A percentile compares a stretch with the other conserved stretches of the same genome.
Conservation (phyloP, 1,284 basidiomycete species). For the Porodaedalea pini region DNA sequence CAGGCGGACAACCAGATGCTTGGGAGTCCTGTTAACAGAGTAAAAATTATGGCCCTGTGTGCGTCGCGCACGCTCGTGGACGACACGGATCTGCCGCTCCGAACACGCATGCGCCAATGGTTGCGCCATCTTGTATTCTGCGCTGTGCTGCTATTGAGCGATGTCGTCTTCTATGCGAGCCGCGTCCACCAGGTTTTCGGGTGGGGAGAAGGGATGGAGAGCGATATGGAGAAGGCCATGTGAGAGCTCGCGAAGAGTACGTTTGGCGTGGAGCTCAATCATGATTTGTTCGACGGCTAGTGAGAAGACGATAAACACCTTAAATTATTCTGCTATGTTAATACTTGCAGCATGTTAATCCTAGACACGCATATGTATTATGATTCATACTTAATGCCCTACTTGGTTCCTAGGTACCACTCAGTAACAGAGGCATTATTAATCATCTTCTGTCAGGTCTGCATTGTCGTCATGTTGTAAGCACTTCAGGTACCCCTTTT, state of each 20-base stretch:
- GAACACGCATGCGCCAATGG: conserved; percentile 44
- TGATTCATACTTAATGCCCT: too few relatives aligned
- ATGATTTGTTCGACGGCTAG: conserved; percentile 30
- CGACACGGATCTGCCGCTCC: conserved; percentile 34
- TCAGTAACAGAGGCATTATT: neutral
- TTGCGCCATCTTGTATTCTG: conserved; percentile 52
- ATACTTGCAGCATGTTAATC: neutral
- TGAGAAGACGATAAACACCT: neutral
- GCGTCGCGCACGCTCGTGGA: conserved; percentile 52
- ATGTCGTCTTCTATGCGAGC: conserved; percentile 54
- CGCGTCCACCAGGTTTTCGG: conserved; percentile 40
- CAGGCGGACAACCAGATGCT: conserved; percentile 72
- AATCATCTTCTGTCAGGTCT: neutral
- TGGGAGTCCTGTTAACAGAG: conserved; percentile 81
- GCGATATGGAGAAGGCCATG: conserved; percentile 24
- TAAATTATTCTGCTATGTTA: neutral
- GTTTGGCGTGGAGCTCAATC: conserved; percentile 30
- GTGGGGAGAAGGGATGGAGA: conserved; percentile 24
- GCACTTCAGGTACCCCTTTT: too few relatives aligned
- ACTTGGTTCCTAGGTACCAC: too few relatives aligned
- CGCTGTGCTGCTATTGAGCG: conserved; percentile 50
- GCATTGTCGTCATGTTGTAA: too few relatives aligned
- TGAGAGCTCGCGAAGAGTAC: conserved; percentile 23
- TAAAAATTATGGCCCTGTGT: conserved; percentile 78
- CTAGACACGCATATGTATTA: neutral